Conservation (phyloP, 129 eudicot genomes). For the Calendula officinalis region DNA sequence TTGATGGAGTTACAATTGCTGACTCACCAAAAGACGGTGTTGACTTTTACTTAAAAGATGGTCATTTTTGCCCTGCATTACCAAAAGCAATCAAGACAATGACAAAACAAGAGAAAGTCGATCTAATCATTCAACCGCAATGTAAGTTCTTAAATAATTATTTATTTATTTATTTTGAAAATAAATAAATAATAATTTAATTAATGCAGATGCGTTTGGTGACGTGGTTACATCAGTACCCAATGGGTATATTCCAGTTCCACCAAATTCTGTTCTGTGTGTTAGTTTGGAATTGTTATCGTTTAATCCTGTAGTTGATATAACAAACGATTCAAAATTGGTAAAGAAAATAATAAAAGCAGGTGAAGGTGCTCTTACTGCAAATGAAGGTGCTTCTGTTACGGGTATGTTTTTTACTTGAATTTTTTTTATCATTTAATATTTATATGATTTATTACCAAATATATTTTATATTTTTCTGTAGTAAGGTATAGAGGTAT, state of each 20-base stretch:
- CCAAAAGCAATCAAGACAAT: slow-evolving; percentile 70
- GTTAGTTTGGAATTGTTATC: slow-evolving; percentile 47
- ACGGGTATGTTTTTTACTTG: slow-evolving; percentile 36
- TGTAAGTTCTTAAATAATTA: slow-evolving; percentile 36
- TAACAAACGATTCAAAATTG: slow-evolving; percentile 58
- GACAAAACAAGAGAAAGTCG: slow-evolving; percentile 62
- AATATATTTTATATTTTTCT: slow-evolving; percentile 8
- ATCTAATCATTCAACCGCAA: slow-evolving; percentile 57
- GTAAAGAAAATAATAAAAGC: slow-evolving; percentile 58
- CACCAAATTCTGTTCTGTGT: slow-evolving; percentile 44
- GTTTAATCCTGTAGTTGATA: slow-evolving; percentile 47
- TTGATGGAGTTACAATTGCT: slow-evolving; percentile 49
- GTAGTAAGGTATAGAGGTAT: slow-evolving; percentile 59
- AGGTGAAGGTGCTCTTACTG: slow-evolving; percentile 54
- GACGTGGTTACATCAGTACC: slow-evolving; percentile 20
- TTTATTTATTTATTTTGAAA: neutral
- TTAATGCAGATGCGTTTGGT: slow-evolving; percentile 51
- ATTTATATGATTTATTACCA: neutral
- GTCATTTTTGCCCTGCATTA: slow-evolving; percentile 63
- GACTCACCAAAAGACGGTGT: slow-evolving; percentile 57
- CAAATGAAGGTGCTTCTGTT: slow-evolving; percentile 65
- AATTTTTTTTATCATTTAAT: neutral
- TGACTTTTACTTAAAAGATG: slow-evolving; percentile 62
- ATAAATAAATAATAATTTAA: neutral
- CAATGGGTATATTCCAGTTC: slow-evolving; percentile 25